phyloP scores from a whole-genome alignment of 257 asterid genomes.

The Jasminum sambac region DNA sequence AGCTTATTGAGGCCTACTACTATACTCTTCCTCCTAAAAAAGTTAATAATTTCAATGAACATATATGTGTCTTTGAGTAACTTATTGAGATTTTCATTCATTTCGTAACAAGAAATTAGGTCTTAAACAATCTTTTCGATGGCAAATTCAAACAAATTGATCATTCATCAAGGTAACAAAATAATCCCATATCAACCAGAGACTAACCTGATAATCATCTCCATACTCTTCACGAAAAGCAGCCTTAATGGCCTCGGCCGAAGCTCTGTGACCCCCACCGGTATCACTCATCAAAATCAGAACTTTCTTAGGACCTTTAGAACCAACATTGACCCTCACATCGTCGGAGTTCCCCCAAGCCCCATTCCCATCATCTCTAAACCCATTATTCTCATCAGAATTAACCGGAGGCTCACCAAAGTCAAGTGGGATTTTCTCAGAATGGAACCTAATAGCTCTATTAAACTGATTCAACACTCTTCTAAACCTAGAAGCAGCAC shows the following conservation, averaged over 20 bases:
- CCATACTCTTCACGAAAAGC: constrained; percentile 84
- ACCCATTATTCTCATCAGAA: constrained; percentile 56
- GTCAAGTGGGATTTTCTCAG: constrained; percentile 80
- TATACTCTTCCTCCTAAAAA: too few relatives aligned
- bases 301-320: constrained; percentile 63
- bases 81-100: neutral
- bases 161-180: constrained; percentile 9
- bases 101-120: neutral
- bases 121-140: neutral
- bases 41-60: too few relatives aligned
- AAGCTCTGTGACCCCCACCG: constrained; percentile 99
- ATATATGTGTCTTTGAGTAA: neutral
- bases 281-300: constrained; percentile 97
- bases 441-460: constrained; percentile 68
- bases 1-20: too few relatives aligned
- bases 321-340: constrained; percentile 36
- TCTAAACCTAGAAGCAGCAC: constrained; percentile 57
- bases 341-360: constrained; percentile 54
- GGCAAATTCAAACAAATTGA: neutral
- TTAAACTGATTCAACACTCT: constrained; percentile 60
- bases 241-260: constrained; percentile 98
- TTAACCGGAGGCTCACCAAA: constrained; percentile 63
- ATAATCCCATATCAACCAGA: neutral
- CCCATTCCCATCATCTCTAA: constrained; percentile 49
- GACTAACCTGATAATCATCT: constrained; percentile 79